A percentile compares a stretch with the other conserved stretches of the same genome.
Conservation (phyloP, 305 asterid species). For the Fraxinus paxiana region DNA sequence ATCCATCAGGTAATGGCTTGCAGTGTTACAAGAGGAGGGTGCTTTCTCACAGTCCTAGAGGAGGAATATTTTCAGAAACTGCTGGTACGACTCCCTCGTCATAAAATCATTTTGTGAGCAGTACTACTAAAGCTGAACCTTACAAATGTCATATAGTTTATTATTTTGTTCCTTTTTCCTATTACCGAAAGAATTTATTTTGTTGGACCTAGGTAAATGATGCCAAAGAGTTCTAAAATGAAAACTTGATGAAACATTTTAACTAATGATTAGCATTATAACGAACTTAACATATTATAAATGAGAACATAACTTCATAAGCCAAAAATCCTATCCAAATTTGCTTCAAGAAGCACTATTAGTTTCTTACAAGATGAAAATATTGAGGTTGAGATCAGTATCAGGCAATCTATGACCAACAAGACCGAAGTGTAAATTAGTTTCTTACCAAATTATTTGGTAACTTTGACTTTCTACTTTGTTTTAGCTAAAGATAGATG, state of each 20-base stretch:
- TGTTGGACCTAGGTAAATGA: neutral
- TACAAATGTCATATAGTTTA: neutral
- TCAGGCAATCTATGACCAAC: neutral
- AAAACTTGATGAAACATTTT: neutral
- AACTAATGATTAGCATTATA: neutral
- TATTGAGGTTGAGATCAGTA: neutral
- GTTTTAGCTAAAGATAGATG: neutral
- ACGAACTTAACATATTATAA: neutral
- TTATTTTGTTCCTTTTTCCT: neutral
- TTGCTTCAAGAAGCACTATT: neutral
- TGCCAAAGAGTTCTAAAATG: neutral
- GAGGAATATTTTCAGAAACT: slow-evolving; percentile 26
- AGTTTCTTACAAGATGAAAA: neutral
- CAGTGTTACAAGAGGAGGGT: slow-evolving; percentile 43
- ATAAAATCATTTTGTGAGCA: slow-evolving; percentile 7
- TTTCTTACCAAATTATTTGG: neutral
- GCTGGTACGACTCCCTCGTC: slow-evolving; percentile 37
- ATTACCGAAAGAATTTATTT: neutral
- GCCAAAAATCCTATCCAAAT: neutral
- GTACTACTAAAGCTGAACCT: neutral
- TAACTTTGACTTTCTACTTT: neutral
- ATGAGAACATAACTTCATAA: neutral
- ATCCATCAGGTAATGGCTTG: slow-evolving; percentile 73
- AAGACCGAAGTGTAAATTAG: neutral
- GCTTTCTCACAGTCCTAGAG: slow-evolving; percentile 36